Percentiles rank a stretch among this genome's conserved stretches.
Conservation (phyloP, 768 basidiomycete species). For the Rhizopogon rudus region DNA sequence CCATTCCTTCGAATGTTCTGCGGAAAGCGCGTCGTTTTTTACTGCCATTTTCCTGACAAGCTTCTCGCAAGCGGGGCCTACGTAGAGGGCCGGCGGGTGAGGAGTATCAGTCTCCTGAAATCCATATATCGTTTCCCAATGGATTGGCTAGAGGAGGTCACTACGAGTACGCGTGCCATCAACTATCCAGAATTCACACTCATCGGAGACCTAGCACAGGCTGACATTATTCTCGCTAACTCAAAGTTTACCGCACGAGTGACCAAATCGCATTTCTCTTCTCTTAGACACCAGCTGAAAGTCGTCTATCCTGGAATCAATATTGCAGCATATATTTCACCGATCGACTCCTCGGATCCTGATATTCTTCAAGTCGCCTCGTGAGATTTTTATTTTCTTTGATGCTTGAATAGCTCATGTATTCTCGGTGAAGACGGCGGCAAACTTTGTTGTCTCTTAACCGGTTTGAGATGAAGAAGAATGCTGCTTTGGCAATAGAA, state of each 20-base stretch:
- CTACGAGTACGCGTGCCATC: slow-evolving; percentile 60
- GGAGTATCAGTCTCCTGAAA: slow-evolving; percentile 51
- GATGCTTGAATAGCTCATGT: neutral
- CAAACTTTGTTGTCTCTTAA: slow-evolving; percentile 87
- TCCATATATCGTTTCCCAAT: slow-evolving; percentile 81
- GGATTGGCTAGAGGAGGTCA: slow-evolving; percentile 85
- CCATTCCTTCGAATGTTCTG: slow-evolving; percentile 70
- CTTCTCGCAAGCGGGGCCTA: slow-evolving; percentile 68
- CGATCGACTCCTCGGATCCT: slow-evolving; percentile 36
- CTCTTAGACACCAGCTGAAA: slow-evolving; percentile 53
- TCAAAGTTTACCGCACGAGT: slow-evolving; percentile 86
- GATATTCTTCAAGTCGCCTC: slow-evolving; percentile 53
- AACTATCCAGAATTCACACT: neutral
- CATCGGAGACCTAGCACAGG: slow-evolving; percentile 52
- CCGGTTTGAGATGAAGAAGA: slow-evolving; percentile 96
- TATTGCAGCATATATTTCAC: slow-evolving; percentile 58
- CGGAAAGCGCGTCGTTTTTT: slow-evolving; percentile 86
- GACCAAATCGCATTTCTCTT: slow-evolving; percentile 70
- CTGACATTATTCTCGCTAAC: slow-evolving; percentile 89
- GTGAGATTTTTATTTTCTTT: slow-evolving; percentile 33
- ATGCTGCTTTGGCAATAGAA: slow-evolving; percentile 72
- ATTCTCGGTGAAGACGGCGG: slow-evolving; percentile 37
- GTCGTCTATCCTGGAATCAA: slow-evolving; percentile 99
- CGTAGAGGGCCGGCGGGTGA: slow-evolving; percentile 48
- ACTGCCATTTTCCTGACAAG: slow-evolving; percentile 98